Evolutionary conservation across 805 yeast species (phyloP).

Genomic region (Zygosaccharomyces bisporus): DNA sequence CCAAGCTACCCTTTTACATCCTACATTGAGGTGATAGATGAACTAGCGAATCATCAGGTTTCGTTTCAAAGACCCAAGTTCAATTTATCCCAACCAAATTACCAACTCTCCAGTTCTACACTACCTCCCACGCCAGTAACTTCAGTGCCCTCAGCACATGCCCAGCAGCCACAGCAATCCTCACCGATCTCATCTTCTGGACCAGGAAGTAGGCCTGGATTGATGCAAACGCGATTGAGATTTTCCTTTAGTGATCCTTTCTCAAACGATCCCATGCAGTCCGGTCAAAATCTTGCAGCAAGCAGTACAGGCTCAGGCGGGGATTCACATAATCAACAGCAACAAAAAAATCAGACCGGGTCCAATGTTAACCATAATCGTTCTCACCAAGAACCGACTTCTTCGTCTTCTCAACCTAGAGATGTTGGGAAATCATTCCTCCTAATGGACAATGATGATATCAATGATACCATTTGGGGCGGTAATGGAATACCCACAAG

Average conservation of each 20-base stretch:
- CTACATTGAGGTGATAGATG: constrained; percentile 42
- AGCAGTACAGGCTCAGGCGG: constrained; percentile 19
- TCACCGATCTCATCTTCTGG: constrained; percentile 30
- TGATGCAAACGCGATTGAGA: constrained; percentile 60
- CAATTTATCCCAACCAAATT: constrained; percentile 15
- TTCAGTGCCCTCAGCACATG: constrained; percentile 8
- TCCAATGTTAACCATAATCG: constrained; percentile 13
- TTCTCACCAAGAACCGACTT: constrained; percentile 14
- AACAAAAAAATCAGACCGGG: constrained; percentile 8
- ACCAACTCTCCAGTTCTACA: constrained; percentile 12
- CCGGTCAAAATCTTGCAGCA: neutral
- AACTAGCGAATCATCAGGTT: constrained; percentile 29
- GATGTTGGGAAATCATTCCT: constrained; percentile 42
- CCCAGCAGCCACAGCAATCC: constrained; percentile 16
- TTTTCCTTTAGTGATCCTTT: constrained; percentile 68
- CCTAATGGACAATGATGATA: constrained; percentile 40
- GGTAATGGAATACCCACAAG: constrained; percentile 32
- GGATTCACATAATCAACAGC: constrained; percentile 11
- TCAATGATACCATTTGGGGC: constrained; percentile 37
- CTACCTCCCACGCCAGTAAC: constrained; percentile 14
- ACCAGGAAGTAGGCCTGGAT: constrained; percentile 48
- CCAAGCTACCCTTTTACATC: constrained; percentile 42
- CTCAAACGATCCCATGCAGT: constrained; percentile 29
- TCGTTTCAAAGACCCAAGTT: constrained; percentile 21
- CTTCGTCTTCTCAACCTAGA: constrained; percentile 25